A percentile compares a stretch with the other conserved stretches of the same genome.
Evolutionary conservation across 2,329 filamentous ascomycete species (phyloP).

Genomic region (Leptographium wingfieldii): DNA sequence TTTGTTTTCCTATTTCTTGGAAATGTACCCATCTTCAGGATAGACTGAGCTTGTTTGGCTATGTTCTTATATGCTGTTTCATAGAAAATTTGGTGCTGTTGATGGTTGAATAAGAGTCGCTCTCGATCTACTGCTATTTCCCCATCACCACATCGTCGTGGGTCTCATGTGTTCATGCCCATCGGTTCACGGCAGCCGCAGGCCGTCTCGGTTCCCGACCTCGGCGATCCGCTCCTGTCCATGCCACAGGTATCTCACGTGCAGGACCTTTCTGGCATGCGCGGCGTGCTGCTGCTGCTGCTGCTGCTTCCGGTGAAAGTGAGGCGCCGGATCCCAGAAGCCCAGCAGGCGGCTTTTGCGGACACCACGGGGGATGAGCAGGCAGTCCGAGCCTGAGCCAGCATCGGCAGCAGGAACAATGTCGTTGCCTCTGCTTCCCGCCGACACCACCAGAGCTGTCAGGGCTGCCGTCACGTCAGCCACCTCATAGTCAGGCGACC

Average conservation of each 20-base stretch:
- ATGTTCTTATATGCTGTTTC: background rate
- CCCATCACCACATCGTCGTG: background rate
- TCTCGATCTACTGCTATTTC: background rate
- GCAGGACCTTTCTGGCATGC: conserved; percentile 26
- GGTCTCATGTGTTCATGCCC: background rate
- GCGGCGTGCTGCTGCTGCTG: background rate
- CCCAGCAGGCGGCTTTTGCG: conserved; percentile 32
- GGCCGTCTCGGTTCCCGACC: conserved; percentile 23
- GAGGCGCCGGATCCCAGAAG: conserved; percentile 38
- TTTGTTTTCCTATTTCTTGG: background rate
- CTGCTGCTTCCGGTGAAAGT: conserved; percentile 4
- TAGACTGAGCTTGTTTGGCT: background rate
- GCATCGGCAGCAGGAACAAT: background rate
- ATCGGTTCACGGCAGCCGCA: conserved; percentile 19
- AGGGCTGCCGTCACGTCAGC: conserved; percentile 37
- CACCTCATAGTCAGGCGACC: conserved; percentile 23
- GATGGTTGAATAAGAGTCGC: background rate
- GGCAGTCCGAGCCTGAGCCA: conserved; percentile 1
- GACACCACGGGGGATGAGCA: conserved; percentile 27
- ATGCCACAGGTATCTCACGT: conserved; percentile 30
- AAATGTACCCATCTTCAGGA: background rate
- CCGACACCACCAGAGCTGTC: conserved; percentile 26
- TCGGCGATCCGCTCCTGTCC: conserved; percentile 23
- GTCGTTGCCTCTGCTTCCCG: conserved; percentile 18
- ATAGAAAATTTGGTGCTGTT: background rate